Conservation (phyloP, 768 basidiomycete species). For the Phaeotremella fagi region DNA sequence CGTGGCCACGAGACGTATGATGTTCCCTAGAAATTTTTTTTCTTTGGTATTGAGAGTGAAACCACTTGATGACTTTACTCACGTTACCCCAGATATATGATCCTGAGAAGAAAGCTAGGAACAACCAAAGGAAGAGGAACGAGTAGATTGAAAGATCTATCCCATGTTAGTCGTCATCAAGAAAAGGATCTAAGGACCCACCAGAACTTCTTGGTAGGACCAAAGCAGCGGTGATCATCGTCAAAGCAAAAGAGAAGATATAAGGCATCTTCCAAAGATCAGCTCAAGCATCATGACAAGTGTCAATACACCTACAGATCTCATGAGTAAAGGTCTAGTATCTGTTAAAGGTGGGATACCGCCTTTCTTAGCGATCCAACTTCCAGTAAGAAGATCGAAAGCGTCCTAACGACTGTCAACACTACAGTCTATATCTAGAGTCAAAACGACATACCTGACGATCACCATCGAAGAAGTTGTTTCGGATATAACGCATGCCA, state of each 20-base stretch:
- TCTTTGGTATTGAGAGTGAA: background rate
- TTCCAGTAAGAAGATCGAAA: conserved; percentile 87
- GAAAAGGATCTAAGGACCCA: conserved; percentile 50
- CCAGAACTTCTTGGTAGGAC: conserved; percentile 83
- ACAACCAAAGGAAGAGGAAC: conserved; percentile 73
- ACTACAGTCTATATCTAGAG: background rate
- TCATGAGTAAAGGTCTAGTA: conserved; percentile 70
- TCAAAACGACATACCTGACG: conserved; percentile 60
- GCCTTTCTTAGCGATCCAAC: conserved; percentile 76
- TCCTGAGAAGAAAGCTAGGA: conserved; percentile 59
- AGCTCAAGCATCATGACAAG: background rate
- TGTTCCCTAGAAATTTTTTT: conserved; percentile 66
- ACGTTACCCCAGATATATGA: conserved; percentile 60
- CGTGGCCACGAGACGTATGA: conserved; percentile 95
- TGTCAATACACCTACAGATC: conserved; percentile 60
- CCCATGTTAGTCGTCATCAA: background rate
- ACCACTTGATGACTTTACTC: conserved; percentile 10
- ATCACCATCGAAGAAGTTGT: conserved; percentile 94
- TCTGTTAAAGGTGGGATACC: conserved; percentile 71
- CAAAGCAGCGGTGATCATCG: conserved; percentile 81
- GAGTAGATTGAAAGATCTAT: conserved; percentile 79
- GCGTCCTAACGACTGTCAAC: conserved; percentile 61
- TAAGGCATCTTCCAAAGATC: conserved; percentile 67
- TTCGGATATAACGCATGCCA: conserved; percentile 78
- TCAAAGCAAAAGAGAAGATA: conserved; percentile 68